These are phyloP conservation scores for Eutrema japonicum DNA, from an alignment of 345 rosid genomes.

Conservation along the genomic window DNA sequence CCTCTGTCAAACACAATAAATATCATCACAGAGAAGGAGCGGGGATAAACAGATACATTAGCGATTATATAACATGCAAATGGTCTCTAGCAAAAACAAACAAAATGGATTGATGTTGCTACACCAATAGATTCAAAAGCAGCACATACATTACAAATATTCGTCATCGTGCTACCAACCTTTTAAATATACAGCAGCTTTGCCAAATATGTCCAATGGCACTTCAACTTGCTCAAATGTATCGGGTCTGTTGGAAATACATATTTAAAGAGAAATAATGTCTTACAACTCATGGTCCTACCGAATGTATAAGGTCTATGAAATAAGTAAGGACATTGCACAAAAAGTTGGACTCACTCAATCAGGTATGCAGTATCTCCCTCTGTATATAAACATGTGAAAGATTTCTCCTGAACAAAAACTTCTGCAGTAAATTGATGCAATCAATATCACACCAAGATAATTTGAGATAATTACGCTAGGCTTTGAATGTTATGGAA, in stretches of 20 bases:
- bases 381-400: conserved; percentile 82
- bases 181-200: conserved; percentile 71
- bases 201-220: conserved; percentile 74
- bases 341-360: conserved; percentile 62
- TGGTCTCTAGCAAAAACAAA: neutral
- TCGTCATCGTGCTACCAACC: conserved; percentile 49
- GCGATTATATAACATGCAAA: neutral
- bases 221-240: conserved; percentile 90
- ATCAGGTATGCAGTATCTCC: conserved; percentile 65
- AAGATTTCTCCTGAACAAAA: conserved; percentile 78
- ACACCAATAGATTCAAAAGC: neutral
- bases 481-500: conserved; percentile 4
- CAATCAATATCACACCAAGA: conserved; percentile 19
- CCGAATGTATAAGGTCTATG: neutral
- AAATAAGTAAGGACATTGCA: neutral
- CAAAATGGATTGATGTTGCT: neutral
- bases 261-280: neutral
- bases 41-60: neutral
- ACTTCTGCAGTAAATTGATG: conserved; percentile 58
- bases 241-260: conserved; percentile 56
- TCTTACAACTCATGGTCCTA: neutral
- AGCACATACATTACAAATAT: neutral
- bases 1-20: conserved; percentile 61
- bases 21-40: neutral
- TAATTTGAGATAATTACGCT: neutral